Evolutionary conservation across 75 land plant genomes (phyloP), one percentile per base, ranked within the genome.

Genomic region (Pseudotsuga menziesii): DNA sequence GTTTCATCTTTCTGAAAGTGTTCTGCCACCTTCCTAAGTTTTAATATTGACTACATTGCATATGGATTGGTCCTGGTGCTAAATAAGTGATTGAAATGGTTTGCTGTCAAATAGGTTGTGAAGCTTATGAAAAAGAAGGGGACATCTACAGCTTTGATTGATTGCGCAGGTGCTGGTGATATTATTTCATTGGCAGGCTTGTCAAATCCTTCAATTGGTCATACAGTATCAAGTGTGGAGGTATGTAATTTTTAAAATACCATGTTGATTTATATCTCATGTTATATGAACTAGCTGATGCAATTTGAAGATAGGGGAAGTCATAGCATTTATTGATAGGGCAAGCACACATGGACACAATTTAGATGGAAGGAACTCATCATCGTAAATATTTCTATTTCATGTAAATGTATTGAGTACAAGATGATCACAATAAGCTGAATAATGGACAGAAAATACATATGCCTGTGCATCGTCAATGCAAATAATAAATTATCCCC

Each of bases 111-210:
- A 48, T 77, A 95, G 98, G 92, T 95, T 58, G 75, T 88, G 41
- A 97, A 97, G 82, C 83, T 97, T 36, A 92, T 95, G 99, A 97
- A 95, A 79, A 91, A 88, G 86, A 95, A 89, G 69, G 99, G 99
- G 26, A 93, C 90, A 32, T 77, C 32, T 56, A 84, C 85, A 35
- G 85, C 79, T 61, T 62, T 82, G 27, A 78, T 94, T 63, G 94
- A 97, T 58, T 79, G 87, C 81, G 99, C 99, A 2, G 99, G 98
- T 55, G 94, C 98, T 72, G 99, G 99, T 69, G 99, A 97, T 81
- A 97, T 97, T 57, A 83, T 97, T 25, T 97, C 99, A 14, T 79
- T 97, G 74, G 94, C 98, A 78, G 99, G 99, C 6, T 83, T 97
- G 27, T 78, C 88, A 56, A 90, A 72, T 77, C 99, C 99, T 25